phyloP scores from a whole-genome alignment of 345 rosid genomes.

The Sonneratia caseolaris region DNA sequence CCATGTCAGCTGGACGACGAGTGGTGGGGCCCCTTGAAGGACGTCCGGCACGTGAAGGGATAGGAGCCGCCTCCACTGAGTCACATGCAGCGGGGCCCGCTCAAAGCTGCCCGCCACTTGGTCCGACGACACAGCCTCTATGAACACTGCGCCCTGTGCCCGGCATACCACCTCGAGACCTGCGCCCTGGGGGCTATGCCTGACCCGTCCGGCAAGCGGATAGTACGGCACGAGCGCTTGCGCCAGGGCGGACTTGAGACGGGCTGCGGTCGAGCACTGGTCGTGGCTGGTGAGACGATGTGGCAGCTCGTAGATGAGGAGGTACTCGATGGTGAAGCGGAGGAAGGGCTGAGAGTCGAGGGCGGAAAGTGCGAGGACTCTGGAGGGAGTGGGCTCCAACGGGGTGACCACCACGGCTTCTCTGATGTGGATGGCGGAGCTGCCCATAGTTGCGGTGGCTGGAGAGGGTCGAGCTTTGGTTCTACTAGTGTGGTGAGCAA shows the following conservation, averaged over 20 bases:
- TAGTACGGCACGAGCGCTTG: constrained; percentile 55
- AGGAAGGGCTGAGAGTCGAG: constrained; percentile 86
- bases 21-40: constrained; percentile 59
- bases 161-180: constrained; percentile 56
- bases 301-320: constrained; percentile 36
- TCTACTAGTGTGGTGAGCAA: neutral
- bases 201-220: constrained; percentile 77
- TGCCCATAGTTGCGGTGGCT: constrained; percentile 29
- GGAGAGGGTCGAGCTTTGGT: too few species aligned
- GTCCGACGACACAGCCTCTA: constrained; percentile 46
- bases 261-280: constrained; percentile 20
- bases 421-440: constrained; percentile 31
- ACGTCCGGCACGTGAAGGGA: constrained; percentile 56
- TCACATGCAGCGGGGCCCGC: constrained; percentile 45
- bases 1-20: constrained; percentile 87
- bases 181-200: constrained; percentile 30
- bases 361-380: constrained; percentile 56
- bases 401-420: constrained; percentile 52
- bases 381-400: constrained; percentile 49
- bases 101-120: constrained; percentile 30
- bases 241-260: constrained; percentile 52
- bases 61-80: constrained; percentile 63
- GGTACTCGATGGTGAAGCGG: constrained; percentile 77
- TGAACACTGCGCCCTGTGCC: constrained; percentile 58
- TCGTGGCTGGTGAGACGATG: constrained; percentile 20